Evolutionary conservation across 2,329 filamentous ascomycete genomes (phyloP).

Genomic region (Cladosporium sp.): DNA sequence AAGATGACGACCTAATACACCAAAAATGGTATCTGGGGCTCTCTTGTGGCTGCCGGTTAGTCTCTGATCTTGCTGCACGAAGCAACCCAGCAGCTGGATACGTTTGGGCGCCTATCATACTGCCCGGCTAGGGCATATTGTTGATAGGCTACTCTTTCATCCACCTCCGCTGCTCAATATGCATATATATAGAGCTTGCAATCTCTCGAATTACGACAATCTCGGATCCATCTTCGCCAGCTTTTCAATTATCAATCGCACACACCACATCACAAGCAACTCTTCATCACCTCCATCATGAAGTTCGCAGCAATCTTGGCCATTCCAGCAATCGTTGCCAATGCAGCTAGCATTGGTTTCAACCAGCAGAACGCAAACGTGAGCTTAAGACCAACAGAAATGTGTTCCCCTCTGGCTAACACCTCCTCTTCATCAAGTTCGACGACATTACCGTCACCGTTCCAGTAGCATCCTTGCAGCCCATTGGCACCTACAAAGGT

Average conservation of each 20-base stretch:
- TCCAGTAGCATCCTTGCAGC: background rate
- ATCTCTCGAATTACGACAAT: too few species aligned
- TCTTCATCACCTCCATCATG: background rate
- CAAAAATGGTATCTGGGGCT: background rate
- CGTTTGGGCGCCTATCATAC: background rate
- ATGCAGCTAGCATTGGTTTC: conserved; percentile 8
- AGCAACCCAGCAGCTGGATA: background rate
- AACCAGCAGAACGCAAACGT: conserved; percentile 6
- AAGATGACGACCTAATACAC: background rate
- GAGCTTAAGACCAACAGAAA: background rate
- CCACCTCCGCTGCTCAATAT: background rate
- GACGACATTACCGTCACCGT: conserved; percentile 6
- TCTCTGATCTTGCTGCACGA: background rate
- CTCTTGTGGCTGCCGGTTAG: background rate
- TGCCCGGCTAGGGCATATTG: background rate
- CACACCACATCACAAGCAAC: too few species aligned
- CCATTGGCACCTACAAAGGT: conserved; percentile 12
- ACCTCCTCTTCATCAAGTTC: background rate
- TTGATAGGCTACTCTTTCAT: background rate
- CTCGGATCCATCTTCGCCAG: background rate
- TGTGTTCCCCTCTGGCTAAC: background rate
- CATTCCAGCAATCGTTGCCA: conserved; percentile 3
- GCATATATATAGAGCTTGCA: background rate
- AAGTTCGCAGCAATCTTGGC: conserved; percentile 10
- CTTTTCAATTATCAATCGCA: background rate